These are phyloP conservation scores for Ceratocystis cubensis DNA, from an alignment of 2,329 filamentous ascomycete genomes.

Conservation along the genomic window DNA sequence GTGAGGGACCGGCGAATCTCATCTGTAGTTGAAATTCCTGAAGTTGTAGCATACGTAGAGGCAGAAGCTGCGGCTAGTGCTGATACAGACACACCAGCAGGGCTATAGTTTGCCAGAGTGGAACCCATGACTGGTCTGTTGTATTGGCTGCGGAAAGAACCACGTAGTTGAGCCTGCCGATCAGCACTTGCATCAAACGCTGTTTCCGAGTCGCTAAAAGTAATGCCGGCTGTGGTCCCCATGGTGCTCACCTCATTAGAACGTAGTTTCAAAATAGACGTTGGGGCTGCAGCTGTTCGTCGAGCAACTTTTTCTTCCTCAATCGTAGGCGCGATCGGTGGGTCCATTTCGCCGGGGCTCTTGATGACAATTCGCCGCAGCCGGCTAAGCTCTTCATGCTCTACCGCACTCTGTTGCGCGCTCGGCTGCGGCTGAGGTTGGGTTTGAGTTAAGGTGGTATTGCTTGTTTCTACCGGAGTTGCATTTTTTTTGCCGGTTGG, in stretches of 20 bases:
- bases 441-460: not conserved
- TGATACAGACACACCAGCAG: not conserved
- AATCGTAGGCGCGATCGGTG: slow-evolving; percentile 26
- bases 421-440: not conserved
- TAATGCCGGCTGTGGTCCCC: not conserved
- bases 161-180: not conserved
- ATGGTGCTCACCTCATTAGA: not conserved
- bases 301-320: slow-evolving; percentile 30
- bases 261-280: slow-evolving; percentile 29
- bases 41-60: not conserved
- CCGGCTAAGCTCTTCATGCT: not conserved
- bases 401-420: not conserved
- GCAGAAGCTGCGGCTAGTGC: not conserved
- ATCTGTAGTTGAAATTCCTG: slow-evolving; percentile 15
- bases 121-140: slow-evolving; percentile 23
- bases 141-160: slow-evolving; percentile 23
- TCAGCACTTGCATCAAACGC: slow-evolving; percentile 19
- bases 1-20: slow-evolving; percentile 17
- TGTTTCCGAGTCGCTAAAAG: not conserved
- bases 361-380: slow-evolving; percentile 25
- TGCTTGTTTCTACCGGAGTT: not conserved
- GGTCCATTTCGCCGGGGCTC: slow-evolving; percentile 7
- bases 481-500: not conserved
- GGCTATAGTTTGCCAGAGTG: slow-evolving; percentile 20
- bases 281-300: slow-evolving; percentile 26